phyloP scores from a whole-genome alignment of 2,329 filamentous ascomycete genomes.

The Monosporascus sp. region DNA sequence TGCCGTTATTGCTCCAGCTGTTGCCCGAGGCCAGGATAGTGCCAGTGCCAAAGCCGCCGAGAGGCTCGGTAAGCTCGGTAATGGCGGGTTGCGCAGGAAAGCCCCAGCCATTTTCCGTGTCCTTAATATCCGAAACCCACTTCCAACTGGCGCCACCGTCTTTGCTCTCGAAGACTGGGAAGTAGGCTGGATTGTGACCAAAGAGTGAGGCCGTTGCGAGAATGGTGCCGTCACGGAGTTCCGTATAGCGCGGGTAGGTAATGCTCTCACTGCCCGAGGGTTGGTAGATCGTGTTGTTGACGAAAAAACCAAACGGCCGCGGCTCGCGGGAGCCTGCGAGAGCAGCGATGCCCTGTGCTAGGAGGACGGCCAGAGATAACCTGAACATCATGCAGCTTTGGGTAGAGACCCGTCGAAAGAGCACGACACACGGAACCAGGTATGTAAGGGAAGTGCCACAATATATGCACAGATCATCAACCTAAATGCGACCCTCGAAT shows the following conservation, averaged over 20 bases:
- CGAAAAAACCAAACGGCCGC: conserved; percentile 9
- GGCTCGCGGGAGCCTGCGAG: neutral
- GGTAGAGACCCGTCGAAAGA: too few relatives aligned
- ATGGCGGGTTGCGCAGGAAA: conserved; percentile 63
- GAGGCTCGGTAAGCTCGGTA: conserved; percentile 51
- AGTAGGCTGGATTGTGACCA: conserved; percentile 26
- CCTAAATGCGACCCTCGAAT: too few relatives aligned
- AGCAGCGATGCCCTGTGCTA: too few relatives aligned
- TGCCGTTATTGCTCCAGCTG: conserved; percentile 52
- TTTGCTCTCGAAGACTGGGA: conserved; percentile 44
- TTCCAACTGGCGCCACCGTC: conserved; percentile 54
- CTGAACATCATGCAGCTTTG: too few relatives aligned
- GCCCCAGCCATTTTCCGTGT: conserved; percentile 58
- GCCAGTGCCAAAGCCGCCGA: conserved; percentile 53
- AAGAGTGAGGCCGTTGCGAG: conserved; percentile 36
- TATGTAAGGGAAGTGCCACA: too few relatives aligned
- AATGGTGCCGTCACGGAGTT: conserved; percentile 33
- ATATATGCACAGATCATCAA: too few relatives aligned
- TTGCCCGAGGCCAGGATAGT: conserved; percentile 57
- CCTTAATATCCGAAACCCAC: conserved; percentile 56
- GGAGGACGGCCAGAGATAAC: too few relatives aligned
- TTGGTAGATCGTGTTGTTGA: conserved; percentile 11
- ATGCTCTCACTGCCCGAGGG: conserved; percentile 1
- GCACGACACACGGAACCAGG: too few relatives aligned
- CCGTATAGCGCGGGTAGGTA: conserved; percentile 27